Base-by-base conservation (phyloP, 441 rosid genomes). In the Manihot esculenta region DNA sequence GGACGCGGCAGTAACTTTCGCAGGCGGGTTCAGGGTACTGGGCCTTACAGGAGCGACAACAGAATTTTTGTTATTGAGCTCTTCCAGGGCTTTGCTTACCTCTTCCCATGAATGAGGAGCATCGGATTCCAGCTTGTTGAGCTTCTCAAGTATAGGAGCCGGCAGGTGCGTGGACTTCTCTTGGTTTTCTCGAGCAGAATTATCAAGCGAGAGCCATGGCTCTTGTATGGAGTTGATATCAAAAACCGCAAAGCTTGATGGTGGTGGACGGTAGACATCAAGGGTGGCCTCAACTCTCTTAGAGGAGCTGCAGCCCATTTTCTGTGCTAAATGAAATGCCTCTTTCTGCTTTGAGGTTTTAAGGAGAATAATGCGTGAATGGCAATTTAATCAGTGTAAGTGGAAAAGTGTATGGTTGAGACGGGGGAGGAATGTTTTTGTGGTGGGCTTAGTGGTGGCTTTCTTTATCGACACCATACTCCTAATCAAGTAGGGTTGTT, bases 91-190 rank as follows among this genome's bases (percentile, higher is more conserved):
- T 68, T 91, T 91, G 64, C 95, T 93, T 45, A 95, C 95, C 51
- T 95, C 99, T 9, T 86, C 94, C 98, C 99, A 93, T 1, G 99
- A 84, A 61, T 83, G 89, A 70, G 98, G 97, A 71, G 87, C 80
- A 24, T 81, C 87, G 0, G 81, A 41, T 50, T 85, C 97, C 51
- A 87, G 63, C 64, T 70, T 83, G 72, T 65, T 65, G 74, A 91
- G 85, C 78, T 86, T 91, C 54, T 88, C 90, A 1, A 82, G 85
- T n/a, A 89, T 72, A 0, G 74, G 71, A 30, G 83, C 59, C 0
- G 89, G 95, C 6, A 84, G 62, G n/a, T 65, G 74, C 13, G 77
- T 30, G 53, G 81, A 74, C 68, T 82, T 82, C 55, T 80, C 82
- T 41, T 55, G 74, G 7, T 76, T 72, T 57, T 79, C 74, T 27